Conservation (phyloP, 345 rosid species). For the Geranium rotundifolium region DNA sequence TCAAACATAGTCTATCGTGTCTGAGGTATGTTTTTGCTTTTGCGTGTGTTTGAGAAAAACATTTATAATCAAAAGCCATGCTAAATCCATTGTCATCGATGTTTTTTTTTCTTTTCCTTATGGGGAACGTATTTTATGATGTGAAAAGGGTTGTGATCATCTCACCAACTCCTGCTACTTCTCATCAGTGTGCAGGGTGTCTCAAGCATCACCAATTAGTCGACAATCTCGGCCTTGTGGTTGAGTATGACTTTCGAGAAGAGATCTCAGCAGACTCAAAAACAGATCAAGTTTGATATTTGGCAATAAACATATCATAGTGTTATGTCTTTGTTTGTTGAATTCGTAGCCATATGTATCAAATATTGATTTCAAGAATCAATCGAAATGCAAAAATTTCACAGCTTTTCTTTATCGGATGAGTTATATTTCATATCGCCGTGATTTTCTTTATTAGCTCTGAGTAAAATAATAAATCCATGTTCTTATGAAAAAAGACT, state of each 20-base stretch:
- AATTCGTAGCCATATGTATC: conserved; percentile 4
- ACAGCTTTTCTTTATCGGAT: conserved; percentile 6
- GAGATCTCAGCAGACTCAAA: conserved; percentile 27
- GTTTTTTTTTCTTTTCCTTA: too few species aligned
- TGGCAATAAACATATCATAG: not conserved
- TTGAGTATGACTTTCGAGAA: conserved; percentile 66
- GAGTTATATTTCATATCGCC: conserved; percentile 18
- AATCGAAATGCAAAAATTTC: conserved; percentile 15
- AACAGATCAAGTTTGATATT: conserved; percentile 33
- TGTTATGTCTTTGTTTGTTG: not conserved
- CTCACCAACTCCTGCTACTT: conserved; percentile 8
- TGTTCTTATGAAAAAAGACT: conserved; percentile 9
- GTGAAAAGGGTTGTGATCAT: not conserved
- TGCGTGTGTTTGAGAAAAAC: too few species aligned
- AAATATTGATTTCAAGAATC: conserved; percentile 7
- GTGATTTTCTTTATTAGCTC: conserved; percentile 13
- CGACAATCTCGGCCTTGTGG: conserved; percentile 79
- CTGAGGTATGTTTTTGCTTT: too few species aligned
- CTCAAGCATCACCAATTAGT: conserved; percentile 72
- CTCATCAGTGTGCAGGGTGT: conserved; percentile 83
- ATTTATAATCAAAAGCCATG: too few species aligned
- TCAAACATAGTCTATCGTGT: too few species aligned
- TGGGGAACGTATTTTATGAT: too few species aligned
- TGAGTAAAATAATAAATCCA: conserved; percentile 6
- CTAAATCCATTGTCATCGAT: too few species aligned